These are phyloP conservation scores for Pythium rishiriense DNA, from an alignment of 352 stramenopile species.

Conservation along the genomic window DNA sequence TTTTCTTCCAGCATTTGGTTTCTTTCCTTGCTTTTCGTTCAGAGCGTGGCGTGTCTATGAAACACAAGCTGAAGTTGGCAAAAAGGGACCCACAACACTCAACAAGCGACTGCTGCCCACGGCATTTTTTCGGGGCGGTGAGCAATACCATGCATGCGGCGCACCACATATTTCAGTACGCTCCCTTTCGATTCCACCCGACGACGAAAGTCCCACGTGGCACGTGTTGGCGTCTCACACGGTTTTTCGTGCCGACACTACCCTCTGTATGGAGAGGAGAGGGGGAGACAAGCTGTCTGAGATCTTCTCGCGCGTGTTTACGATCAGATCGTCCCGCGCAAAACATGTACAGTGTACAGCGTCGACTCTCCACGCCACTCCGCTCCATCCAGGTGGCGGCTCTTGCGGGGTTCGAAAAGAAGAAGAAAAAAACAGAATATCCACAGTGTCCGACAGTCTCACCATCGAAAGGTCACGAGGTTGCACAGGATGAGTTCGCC, in stretches of 20 bases:
- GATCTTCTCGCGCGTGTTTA: constrained; percentile 6
- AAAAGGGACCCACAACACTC: background rate
- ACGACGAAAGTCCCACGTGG: too few relatives aligned
- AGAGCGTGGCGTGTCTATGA: background rate
- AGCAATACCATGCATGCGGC: too few relatives aligned
- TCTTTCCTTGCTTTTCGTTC: background rate
- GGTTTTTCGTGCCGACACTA: too few relatives aligned
- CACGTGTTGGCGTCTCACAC: too few relatives aligned
- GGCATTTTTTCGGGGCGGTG: too few relatives aligned
- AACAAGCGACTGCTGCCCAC: too few relatives aligned
- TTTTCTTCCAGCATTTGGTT: background rate
- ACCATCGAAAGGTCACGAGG: background rate
- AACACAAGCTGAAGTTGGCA: background rate
- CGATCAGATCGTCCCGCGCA: constrained; percentile 11
- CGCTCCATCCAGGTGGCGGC: background rate
- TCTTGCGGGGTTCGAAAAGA: background rate
- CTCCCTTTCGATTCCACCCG: too few relatives aligned
- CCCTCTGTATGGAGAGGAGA: too few relatives aligned
- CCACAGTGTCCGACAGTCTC: background rate
- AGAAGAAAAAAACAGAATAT: too few relatives aligned
- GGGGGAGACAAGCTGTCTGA: background rate
- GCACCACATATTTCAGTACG: too few relatives aligned
- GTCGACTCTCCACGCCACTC: background rate
- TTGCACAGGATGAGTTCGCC: background rate
- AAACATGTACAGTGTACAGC: constrained; percentile 1